Evolutionary conservation across 2,329 filamentous ascomycete genomes (phyloP), one percentile per base, ranked within the genome.

Genomic region (Colletotrichum falcatum): DNA sequence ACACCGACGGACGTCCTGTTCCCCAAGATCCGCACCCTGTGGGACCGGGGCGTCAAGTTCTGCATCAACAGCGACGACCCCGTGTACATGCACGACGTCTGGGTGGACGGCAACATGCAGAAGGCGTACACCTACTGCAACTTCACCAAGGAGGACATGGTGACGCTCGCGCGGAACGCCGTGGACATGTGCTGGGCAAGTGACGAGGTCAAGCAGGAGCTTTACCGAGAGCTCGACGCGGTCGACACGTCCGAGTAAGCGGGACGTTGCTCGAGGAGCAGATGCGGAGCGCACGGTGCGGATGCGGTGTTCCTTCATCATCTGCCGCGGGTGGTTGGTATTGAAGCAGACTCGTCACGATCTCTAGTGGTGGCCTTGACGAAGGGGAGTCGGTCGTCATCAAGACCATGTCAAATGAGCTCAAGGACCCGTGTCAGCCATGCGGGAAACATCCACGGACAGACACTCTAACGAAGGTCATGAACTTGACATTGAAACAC

Each of bases 1-100:
- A 82, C 83, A 60, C 78, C 81, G 30, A 81, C 80, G 1, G 80
- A 82, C 1, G 79, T 82, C 33, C 73, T 83, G 3, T 85, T 86
- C 61, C 77, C 82, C 1, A 84, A 83, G 54, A 81, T 94, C 65
- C 83, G 89, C 18, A 82, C 81, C 65, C 90, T 93, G 74, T 79
- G 94, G 30, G 87, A 92, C 46, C 82, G 82, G 2, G 89, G 90
- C 0, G 88, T 94, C 48, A 85, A 82, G 73, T 93, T 94, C 78
- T 91, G 88, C 64, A 88, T 94, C 77, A 94, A 94, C 78, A 91
- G 89, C 73, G 91, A 94, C 75, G 91, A 93, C 76, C 91, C 91
- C 68, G 91, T 90, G 8, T 93, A 93, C 62, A 83, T 86, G 78
- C 82, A 86, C 67, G 79, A 86, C 67, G 82, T 83, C 44, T 87